Percentiles rank a stretch among this genome's conserved stretches.
Evolutionary conservation across 2,329 filamentous ascomycete genomes (phyloP).

Genomic region (Diaporthe ilicicola): DNA sequence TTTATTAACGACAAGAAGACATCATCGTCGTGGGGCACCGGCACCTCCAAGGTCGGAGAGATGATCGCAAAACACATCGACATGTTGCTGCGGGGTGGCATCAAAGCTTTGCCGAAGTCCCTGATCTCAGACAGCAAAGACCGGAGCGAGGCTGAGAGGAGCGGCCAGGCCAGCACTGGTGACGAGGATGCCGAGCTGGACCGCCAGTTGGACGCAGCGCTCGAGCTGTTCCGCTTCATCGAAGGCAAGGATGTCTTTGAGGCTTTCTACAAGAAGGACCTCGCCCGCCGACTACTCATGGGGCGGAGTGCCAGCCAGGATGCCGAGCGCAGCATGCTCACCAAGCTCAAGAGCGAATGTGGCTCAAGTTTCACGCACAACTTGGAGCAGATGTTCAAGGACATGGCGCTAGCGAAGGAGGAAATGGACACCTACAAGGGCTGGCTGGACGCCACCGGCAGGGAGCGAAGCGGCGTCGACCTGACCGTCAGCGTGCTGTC

Average conservation of each 20-base stretch:
- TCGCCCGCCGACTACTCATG: constrained; percentile 90
- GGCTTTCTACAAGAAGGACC: constrained; percentile 98
- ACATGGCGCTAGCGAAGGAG: constrained; percentile 91
- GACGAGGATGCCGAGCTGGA: constrained; percentile 95
- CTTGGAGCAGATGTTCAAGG: constrained; percentile 99
- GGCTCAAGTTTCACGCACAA: constrained; percentile 96
- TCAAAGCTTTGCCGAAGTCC: constrained; percentile 80
- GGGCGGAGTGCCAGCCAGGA: constrained; percentile 92
- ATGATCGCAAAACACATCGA: constrained; percentile 99
- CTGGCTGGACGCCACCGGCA: constrained; percentile 62
- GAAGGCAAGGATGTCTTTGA: constrained; percentile 98
- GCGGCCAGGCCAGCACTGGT: constrained; percentile 71
- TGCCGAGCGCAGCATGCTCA: constrained; percentile 94
- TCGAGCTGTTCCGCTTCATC: constrained; percentile 96
- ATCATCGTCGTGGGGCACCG: constrained; percentile 76
- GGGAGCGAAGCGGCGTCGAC: constrained; percentile 66
- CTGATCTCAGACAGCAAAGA: constrained; percentile 71
- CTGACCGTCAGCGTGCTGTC: constrained; percentile 91
- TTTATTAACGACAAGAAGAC: constrained; percentile 93
- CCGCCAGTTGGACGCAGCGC: constrained; percentile 87
- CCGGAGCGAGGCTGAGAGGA: constrained; percentile 64
- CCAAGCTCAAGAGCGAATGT: constrained; percentile 91
- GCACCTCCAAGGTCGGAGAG: constrained; percentile 94
- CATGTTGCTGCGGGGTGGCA: constrained; percentile 83
- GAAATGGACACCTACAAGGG: constrained; percentile 90